Conservation (phyloP, 345 rosid genomes). For the Murraya paniculata region DNA sequence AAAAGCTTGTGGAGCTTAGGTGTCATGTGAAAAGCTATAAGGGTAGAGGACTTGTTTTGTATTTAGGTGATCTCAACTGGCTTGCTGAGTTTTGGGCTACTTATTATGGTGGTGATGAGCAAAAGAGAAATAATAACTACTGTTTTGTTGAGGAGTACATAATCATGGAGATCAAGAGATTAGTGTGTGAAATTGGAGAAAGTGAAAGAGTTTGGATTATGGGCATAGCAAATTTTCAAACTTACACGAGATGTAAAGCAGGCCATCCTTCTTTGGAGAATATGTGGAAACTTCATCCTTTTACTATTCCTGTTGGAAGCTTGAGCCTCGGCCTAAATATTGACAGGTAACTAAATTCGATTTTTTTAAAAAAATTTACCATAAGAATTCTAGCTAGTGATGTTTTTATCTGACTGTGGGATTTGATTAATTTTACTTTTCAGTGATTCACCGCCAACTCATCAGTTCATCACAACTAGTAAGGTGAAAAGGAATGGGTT, state of each 20-base stretch:
- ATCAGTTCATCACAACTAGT: slow-evolving; percentile 16
- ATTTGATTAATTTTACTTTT: slow-evolving; percentile 4
- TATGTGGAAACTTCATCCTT: slow-evolving; percentile 59
- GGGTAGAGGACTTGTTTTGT: slow-evolving; percentile 49
- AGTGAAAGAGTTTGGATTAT: slow-evolving; percentile 43
- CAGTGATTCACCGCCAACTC: slow-evolving; percentile 35
- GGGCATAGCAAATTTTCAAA: slow-evolving; percentile 50
- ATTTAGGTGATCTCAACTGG: slow-evolving; percentile 64
- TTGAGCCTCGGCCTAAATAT: slow-evolving; percentile 58
- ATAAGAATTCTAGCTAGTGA: not conserved
- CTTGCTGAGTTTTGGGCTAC: slow-evolving; percentile 56
- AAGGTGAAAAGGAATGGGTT: slow-evolving; percentile 24
- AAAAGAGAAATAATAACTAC: slow-evolving; percentile 32
- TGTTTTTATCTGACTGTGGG: not conserved
- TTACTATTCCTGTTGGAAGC: slow-evolving; percentile 49
- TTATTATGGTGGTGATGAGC: slow-evolving; percentile 30
- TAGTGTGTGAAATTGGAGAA: slow-evolving; percentile 41
- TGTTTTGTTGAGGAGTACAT: slow-evolving; percentile 45
- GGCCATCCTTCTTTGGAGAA: slow-evolving; percentile 59
- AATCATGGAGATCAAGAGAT: slow-evolving; percentile 52
- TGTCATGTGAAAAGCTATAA: slow-evolving; percentile 39
- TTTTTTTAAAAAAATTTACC: not conserved
- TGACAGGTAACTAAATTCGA: slow-evolving; percentile 35
- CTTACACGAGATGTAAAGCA: slow-evolving; percentile 58
- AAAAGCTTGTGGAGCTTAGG: slow-evolving; percentile 53